Conservation (phyloP, 257 asterid genomes). For the Gynochthodes officinalis region DNA sequence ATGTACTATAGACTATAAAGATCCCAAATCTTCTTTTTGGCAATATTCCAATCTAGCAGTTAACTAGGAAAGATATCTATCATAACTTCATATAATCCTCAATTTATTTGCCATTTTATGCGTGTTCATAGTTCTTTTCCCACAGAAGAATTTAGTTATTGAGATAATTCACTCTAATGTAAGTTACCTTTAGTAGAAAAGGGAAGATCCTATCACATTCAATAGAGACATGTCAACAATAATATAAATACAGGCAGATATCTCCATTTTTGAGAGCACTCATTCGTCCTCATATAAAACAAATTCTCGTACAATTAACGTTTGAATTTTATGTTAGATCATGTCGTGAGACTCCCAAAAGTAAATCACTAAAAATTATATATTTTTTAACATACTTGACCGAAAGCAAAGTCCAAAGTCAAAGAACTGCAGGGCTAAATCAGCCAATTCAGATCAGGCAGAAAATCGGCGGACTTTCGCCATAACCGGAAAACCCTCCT, state of each 20-base stretch:
- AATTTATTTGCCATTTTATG: too few species aligned
- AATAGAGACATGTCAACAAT: neutral
- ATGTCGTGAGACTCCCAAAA: neutral
- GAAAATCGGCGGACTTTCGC: neutral
- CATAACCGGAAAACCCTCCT: conserved; percentile 13
- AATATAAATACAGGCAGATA: neutral
- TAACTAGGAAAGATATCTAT: too few species aligned
- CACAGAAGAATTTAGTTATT: too few species aligned
- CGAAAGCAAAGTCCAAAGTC: neutral
- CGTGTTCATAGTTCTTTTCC: too few species aligned
- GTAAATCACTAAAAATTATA: neutral
- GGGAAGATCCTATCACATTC: neutral
- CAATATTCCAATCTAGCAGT: too few species aligned
- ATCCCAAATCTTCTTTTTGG: too few species aligned
- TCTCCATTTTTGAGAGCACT: conserved; percentile 3
- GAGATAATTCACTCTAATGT: too few species aligned
- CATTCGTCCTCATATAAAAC: neutral
- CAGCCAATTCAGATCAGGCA: neutral
- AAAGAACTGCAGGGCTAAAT: neutral
- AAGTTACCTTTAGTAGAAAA: too few species aligned
- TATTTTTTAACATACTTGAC: neutral
- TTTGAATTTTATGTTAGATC: too few species aligned
- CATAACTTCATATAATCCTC: too few species aligned
- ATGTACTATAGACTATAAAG: too few species aligned
- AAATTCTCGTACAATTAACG: too few species aligned